These are phyloP conservation scores for Camelina hispida DNA, from an alignment of 345 rosid genomes.

Conservation along the genomic window DNA sequence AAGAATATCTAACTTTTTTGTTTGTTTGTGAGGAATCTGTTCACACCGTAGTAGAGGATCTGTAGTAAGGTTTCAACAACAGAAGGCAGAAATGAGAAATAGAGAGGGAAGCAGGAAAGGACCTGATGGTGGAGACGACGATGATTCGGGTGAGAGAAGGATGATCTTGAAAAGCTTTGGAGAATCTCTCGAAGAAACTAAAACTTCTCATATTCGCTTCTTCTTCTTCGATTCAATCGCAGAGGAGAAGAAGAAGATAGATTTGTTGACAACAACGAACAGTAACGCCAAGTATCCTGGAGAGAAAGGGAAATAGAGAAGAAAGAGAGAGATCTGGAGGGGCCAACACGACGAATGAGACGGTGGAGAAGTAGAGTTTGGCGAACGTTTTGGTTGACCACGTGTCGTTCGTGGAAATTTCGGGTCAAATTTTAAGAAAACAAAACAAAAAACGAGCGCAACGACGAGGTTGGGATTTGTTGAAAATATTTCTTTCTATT, in stretches of 20 bases:
- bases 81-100: not conserved
- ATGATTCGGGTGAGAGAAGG: conserved; percentile 72
- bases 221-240: not conserved
- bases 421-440: not conserved
- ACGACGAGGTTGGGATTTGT: conserved; percentile 35
- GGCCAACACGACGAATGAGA: conserved; percentile 9
- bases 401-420: conserved; percentile 27
- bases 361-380: conserved; percentile 34
- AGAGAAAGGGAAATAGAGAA: conserved; percentile 19
- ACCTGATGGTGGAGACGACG: conserved; percentile 86
- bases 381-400: conserved; percentile 24
- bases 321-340: not conserved
- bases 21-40: not conserved
- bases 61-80: not conserved
- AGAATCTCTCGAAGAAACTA: conserved; percentile 59
- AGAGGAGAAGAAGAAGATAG: not conserved
- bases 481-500: not conserved
- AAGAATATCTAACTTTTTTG: conserved; percentile 8
- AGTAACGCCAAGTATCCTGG: conserved; percentile 41
- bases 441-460: not conserved
- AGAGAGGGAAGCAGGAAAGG: conserved; percentile 8
- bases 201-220: conserved; percentile 60
- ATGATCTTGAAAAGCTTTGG: conserved; percentile 67
- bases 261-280: conserved; percentile 18
- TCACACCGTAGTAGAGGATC: not conserved